Evolutionary conservation across 768 basidiomycete genomes (phyloP).

Genomic region (Kwoniella europaea): DNA sequence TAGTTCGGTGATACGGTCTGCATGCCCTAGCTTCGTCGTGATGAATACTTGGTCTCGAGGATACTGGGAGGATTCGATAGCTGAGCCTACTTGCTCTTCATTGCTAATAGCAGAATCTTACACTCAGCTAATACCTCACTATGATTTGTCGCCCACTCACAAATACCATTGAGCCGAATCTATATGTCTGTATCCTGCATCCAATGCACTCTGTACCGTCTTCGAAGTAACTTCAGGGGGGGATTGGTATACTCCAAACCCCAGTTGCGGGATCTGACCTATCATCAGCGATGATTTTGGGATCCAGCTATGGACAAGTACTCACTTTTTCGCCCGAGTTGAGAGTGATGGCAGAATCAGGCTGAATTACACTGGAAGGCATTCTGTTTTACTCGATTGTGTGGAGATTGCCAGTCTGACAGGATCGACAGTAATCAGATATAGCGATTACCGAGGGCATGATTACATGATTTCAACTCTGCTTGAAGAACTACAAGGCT

Average conservation of each 20-base stretch:
- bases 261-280: constrained; percentile 51
- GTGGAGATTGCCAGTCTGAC: background rate
- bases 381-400: background rate
- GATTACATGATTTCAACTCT: background rate
- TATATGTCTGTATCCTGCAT: constrained; percentile 53
- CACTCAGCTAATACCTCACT: no score
- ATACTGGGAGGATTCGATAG: constrained; percentile 23
- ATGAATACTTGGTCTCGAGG: constrained; percentile 46
- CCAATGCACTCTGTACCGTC: constrained; percentile 41
- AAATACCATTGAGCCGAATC: constrained; percentile 54
- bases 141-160: constrained; percentile 13
- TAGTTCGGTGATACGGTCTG: constrained; percentile 33
- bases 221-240: constrained; percentile 40
- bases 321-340: constrained; percentile 12
- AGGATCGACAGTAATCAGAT: background rate
- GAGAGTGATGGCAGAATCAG: constrained; percentile 6
- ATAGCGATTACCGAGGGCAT: background rate
- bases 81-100: constrained; percentile 48
- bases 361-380: background rate
- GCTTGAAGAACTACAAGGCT: no score
- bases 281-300: background rate
- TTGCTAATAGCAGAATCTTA: constrained; percentile 25
- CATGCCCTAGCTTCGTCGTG: constrained; percentile 53
- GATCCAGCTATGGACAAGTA: background rate
- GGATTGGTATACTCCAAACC: constrained; percentile 58